phyloP scores from a whole-genome alignment of 1,139 yeast genomes.

The Casaregolazyma suthepensis region DNA sequence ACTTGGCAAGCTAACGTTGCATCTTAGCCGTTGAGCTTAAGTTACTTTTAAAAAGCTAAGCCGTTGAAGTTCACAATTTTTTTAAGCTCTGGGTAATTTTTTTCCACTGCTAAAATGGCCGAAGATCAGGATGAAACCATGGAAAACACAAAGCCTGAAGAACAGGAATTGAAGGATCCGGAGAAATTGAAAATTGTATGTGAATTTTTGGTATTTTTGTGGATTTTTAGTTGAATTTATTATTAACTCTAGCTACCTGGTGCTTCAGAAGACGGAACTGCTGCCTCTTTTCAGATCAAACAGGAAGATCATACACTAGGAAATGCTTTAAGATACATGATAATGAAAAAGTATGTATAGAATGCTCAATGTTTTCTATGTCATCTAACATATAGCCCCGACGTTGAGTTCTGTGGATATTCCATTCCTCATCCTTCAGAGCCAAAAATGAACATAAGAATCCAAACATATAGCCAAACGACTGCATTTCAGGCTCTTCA shows the following conservation, averaged over 20 bases:
- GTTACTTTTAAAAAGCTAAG: too few species aligned
- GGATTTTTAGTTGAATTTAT: background rate
- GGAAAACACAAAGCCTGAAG: constrained; percentile 14
- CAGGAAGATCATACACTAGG: constrained; percentile 97
- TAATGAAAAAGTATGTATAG: constrained; percentile 70
- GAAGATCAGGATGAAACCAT: constrained; percentile 20
- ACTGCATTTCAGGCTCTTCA: constrained; percentile 93
- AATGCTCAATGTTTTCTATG: background rate
- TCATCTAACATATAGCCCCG: constrained; percentile 44
- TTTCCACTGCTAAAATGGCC: constrained; percentile 12
- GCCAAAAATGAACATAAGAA: constrained; percentile 78
- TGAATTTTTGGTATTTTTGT: background rate
- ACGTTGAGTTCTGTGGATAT: constrained; percentile 96
- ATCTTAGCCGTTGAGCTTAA: too few species aligned
- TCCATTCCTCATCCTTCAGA: constrained; percentile 99
- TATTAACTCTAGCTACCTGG: constrained; percentile 55
- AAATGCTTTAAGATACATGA: constrained; percentile 84
- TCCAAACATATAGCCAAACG: constrained; percentile 80
- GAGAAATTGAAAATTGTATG: constrained; percentile 29
- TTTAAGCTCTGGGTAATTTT: background rate
- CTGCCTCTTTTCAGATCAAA: constrained; percentile 86
- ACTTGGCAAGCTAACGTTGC: too few species aligned
- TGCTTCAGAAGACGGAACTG: constrained; percentile 89
- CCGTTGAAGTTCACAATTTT: background rate
- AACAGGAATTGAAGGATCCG: constrained; percentile 19